Evolutionary conservation across 2,329 filamentous ascomycete species (phyloP).

Genomic region (Fusarium redolens): DNA sequence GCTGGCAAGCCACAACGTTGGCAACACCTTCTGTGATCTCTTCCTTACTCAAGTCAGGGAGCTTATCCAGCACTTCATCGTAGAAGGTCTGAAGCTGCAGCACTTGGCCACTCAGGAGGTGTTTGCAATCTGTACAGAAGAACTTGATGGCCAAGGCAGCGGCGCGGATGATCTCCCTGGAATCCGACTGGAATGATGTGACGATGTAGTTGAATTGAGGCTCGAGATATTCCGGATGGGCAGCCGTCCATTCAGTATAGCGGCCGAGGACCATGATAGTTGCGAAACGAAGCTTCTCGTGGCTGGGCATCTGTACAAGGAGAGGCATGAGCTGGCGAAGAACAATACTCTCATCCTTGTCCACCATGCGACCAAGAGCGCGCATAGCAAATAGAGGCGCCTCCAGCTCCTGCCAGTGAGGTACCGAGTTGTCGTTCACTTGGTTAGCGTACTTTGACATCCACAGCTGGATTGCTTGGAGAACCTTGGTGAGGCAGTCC

Average conservation of each 20-base stretch:
- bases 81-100: slow-evolving; percentile 92
- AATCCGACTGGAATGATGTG: slow-evolving; percentile 87
- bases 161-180: slow-evolving; percentile 89
- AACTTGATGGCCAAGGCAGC: slow-evolving; percentile 96
- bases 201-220: slow-evolving; percentile 96
- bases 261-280: slow-evolving; percentile 97
- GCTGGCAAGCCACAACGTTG: slow-evolving; percentile 88
- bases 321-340: slow-evolving; percentile 92
- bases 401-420: slow-evolving; percentile 96
- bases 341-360: slow-evolving; percentile 86
- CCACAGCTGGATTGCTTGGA: slow-evolving; percentile 87
- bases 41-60: slow-evolving; percentile 89
- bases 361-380: slow-evolving; percentile 96
- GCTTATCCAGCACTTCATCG: slow-evolving; percentile 84
- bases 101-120: slow-evolving; percentile 85
- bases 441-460: slow-evolving; percentile 83
- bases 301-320: slow-evolving; percentile 91
- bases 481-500: slow-evolving; percentile 90
- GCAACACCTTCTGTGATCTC: slow-evolving; percentile 97
- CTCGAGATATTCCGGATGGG: slow-evolving; percentile 91
- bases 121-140: slow-evolving; percentile 94
- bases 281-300: slow-evolving; percentile 98
- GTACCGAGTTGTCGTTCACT: slow-evolving; percentile 79
- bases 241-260: slow-evolving; percentile 97
- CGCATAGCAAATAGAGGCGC: slow-evolving; percentile 95